Conservation (phyloP, 352 stramenopile species). For the Globisporangium apiculatum region DNA sequence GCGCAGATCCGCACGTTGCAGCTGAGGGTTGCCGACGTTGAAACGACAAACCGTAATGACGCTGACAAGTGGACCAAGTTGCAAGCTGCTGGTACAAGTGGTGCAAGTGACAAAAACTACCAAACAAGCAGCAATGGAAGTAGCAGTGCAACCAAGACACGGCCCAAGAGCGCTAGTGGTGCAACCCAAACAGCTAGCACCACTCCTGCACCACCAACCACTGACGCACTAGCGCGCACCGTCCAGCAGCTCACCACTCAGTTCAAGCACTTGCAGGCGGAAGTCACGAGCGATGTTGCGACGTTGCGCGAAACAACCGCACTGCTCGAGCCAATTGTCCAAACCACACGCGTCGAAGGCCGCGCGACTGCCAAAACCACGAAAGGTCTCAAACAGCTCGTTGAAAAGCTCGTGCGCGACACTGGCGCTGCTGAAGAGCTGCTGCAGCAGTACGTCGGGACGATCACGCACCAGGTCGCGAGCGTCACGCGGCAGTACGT, state of each 20-base stretch:
- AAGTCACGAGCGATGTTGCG: slow-evolving; percentile 26
- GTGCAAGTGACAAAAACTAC: neutral
- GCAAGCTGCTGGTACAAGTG: neutral
- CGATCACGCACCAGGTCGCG: slow-evolving; percentile 79
- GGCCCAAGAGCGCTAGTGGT: too few species aligned
- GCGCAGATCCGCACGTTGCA: slow-evolving; percentile 27
- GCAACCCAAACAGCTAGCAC: neutral
- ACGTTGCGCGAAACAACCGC: slow-evolving; percentile 31
- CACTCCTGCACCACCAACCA: neutral
- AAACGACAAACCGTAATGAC: slow-evolving; percentile 18
- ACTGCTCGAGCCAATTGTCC: slow-evolving; percentile 34
- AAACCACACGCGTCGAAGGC: slow-evolving; percentile 33
- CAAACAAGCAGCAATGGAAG: too few species aligned
- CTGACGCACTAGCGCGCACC: slow-evolving; percentile 12
- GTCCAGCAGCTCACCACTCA: slow-evolving; percentile 29
- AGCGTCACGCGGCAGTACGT: slow-evolving; percentile 79
- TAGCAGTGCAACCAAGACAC: too few species aligned
- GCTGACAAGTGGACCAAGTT: slow-evolving; percentile 27
- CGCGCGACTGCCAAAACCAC: slow-evolving; percentile 36
- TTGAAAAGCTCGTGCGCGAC: slow-evolving; percentile 74
- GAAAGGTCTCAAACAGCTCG: slow-evolving; percentile 59
- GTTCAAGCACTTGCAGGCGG: slow-evolving; percentile 28
- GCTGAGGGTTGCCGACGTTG: slow-evolving; percentile 21
- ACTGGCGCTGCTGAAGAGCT: slow-evolving; percentile 60
- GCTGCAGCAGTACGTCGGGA: slow-evolving; percentile 79